Percentiles rank a stretch among this genome's conserved stretches.
Conservation (phyloP, 768 basidiomycete species). For the Boletus tylopilopsis region DNA sequence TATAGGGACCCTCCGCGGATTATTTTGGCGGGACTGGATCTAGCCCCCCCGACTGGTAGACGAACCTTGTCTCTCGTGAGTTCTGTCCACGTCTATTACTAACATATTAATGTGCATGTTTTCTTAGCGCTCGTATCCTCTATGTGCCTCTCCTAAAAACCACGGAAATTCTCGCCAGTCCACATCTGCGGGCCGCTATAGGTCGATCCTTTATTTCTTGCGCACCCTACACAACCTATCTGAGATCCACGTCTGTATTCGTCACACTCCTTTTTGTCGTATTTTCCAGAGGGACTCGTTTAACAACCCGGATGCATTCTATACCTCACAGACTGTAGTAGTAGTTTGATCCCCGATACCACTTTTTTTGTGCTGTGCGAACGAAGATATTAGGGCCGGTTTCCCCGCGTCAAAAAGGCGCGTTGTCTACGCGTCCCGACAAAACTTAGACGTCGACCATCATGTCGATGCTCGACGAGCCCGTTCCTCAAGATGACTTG, state of each 20-base stretch:
- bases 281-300: conserved; percentile 1
- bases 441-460: conserved; percentile 2
- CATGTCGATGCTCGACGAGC: conserved; percentile 45
- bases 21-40: conserved; percentile 17
- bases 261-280: conserved; percentile 2
- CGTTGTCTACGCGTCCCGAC: conserved; percentile 10
- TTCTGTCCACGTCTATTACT: background rate
- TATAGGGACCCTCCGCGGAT: conserved; percentile 19
- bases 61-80: conserved; percentile 9
- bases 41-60: conserved; percentile 28
- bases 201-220: conserved; percentile 10
- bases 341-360: background rate
- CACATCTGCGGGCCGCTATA: conserved; percentile 11
- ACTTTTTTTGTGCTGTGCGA: background rate
- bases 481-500: conserved; percentile 64
- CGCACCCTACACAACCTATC: conserved; percentile 1
- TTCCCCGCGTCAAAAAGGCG: conserved; percentile 21
- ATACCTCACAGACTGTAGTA: conserved; percentile 9
- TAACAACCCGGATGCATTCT: conserved; percentile 5
- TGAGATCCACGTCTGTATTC: conserved; percentile 5
- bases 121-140: conserved; percentile 2
- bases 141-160: conserved; percentile 7
- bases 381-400: conserved; percentile 32
- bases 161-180: conserved; percentile 5
- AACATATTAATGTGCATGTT: conserved; percentile 5